Base-by-base conservation (phyloP, 805 yeast genomes). In the Ogataea naganishii region DNA sequence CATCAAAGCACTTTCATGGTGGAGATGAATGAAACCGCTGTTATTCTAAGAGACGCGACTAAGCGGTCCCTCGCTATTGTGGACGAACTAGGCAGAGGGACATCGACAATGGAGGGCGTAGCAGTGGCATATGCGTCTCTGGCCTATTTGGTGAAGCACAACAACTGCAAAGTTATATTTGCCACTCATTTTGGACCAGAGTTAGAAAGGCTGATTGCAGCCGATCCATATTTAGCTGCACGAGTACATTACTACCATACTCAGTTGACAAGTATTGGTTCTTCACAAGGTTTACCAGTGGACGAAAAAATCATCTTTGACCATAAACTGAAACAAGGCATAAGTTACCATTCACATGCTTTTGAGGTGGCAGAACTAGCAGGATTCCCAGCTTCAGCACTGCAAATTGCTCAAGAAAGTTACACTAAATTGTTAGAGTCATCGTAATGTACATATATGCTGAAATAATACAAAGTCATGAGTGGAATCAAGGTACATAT, bases 1-100 rank as follows among this genome's bases (percentile, higher is more conserved):
- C 86, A 86, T 24, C 72, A 80, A 44, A 80, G 92, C n/a, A 85
- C 96, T 0, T 86, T 86, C 46, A 83, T 85, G 95, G 83, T 80
- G 11, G 96, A 86, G 44, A 84, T 86, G 95, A 64, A 77, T 23
- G 96, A 86, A 49, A 80, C 94, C 3, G 72, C 84, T 3, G 56
- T 63, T 25, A 84, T 86, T 20, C 49, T 86, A 21, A 60, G 69
- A 22, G 69, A 72, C 24, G 79, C 94, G 7, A 78, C 92, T 0
- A 41, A 58, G 1, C 58, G 66, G 20, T 83, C 95, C 0, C 57
- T 86, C 37, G 81, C 89, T 0, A 75, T 86, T 14, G 61, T 86
- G 33, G 96, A 86, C 53, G 96, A 86, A 46, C 75, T 86, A 14
- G 96, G 96, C 2, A 62, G 95, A 32, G 96, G 96, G 0, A 86